These are phyloP conservation scores for Benincasa hispida DNA, from an alignment of 306 rosid species.

Conservation along the genomic window DNA sequence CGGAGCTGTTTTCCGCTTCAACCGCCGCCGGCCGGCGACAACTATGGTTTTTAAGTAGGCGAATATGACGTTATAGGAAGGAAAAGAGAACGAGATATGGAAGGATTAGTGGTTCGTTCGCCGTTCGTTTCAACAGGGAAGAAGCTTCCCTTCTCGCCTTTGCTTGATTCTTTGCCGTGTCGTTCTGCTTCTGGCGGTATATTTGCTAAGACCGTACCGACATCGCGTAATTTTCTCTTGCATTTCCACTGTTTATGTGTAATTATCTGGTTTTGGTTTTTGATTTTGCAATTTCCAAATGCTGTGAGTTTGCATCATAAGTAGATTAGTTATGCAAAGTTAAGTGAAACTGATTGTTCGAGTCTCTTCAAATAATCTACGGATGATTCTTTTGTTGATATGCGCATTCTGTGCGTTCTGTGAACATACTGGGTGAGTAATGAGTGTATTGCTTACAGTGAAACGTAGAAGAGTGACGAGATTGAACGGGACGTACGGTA, in stretches of 20 bases:
- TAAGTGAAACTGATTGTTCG: background rate
- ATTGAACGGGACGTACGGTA: slow-evolving; percentile 21
- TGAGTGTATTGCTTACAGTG: slow-evolving; percentile 37
- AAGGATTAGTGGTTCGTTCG: slow-evolving; percentile 42
- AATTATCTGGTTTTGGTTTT: background rate
- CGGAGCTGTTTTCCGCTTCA: background rate
- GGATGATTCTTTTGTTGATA: background rate
- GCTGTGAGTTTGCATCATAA: background rate
- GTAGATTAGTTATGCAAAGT: background rate
- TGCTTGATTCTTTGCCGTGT: slow-evolving; percentile 40
- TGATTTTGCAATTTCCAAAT: background rate
- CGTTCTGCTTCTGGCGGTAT: slow-evolving; percentile 24
- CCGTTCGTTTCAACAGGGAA: slow-evolving; percentile 48
- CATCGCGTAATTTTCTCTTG: slow-evolving; percentile 37
- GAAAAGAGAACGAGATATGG: slow-evolving; percentile 25
- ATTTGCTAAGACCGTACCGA: slow-evolving; percentile 11
- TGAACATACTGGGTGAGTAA: background rate
- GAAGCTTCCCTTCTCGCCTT: slow-evolving; percentile 49
- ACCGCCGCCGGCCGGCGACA: background rate
- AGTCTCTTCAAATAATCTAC: background rate
- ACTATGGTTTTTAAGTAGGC: slow-evolving; percentile 6
- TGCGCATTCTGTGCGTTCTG: background rate
- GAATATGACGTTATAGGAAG: slow-evolving; percentile 34
- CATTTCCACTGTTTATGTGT: background rate
- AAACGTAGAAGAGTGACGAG: slow-evolving; percentile 38